A percentile compares a stretch with the other conserved stretches of the same genome.
Evolutionary conservation across 2,329 filamentous ascomycete species (phyloP).

Genomic region (Exophiala mesophila): DNA sequence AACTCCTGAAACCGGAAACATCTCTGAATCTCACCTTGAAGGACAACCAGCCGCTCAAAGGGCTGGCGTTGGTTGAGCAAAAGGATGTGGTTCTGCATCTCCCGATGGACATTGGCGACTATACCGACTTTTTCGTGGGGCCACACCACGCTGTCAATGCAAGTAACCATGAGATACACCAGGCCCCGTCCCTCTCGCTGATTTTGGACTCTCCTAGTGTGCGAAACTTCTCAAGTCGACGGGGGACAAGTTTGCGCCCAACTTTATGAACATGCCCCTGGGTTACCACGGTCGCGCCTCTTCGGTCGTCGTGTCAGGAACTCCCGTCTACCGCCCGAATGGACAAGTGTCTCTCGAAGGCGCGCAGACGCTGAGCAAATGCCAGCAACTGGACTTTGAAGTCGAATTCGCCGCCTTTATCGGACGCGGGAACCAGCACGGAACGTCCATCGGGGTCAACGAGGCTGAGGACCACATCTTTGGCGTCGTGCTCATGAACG

Average conservation of each 20-base stretch:
- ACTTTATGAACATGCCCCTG: conserved; percentile 13
- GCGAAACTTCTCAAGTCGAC: conserved; percentile 6
- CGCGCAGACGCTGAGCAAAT: conserved; percentile 36
- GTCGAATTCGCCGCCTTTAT: conserved; percentile 75
- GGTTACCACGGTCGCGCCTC: conserved; percentile 46
- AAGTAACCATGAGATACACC: background rate
- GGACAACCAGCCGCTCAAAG: conserved; percentile 2
- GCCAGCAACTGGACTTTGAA: conserved; percentile 68
- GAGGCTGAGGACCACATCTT: conserved; percentile 68
- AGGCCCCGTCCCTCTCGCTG: no score
- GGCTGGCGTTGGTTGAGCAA: conserved; percentile 25
- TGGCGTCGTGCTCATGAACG: conserved; percentile 75
- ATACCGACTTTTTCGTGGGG: conserved; percentile 50
- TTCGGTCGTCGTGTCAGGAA: conserved; percentile 69
- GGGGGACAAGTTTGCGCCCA: conserved; percentile 6
- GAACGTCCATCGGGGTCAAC: conserved; percentile 56
- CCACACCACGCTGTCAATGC: conserved; percentile 11
- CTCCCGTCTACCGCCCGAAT: conserved; percentile 11
- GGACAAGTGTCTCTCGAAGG: conserved; percentile 10
- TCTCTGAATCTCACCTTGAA: background rate
- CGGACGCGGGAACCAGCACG: conserved; percentile 57
- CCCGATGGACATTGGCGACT: conserved; percentile 53
- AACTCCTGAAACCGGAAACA: conserved; percentile 7
- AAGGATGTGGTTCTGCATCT: conserved; percentile 47
- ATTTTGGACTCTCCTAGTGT: conserved; percentile 1